Evolutionary conservation across 163 green algal genomes (phyloP).

Genomic region (Scenedesmus sp.): DNA sequence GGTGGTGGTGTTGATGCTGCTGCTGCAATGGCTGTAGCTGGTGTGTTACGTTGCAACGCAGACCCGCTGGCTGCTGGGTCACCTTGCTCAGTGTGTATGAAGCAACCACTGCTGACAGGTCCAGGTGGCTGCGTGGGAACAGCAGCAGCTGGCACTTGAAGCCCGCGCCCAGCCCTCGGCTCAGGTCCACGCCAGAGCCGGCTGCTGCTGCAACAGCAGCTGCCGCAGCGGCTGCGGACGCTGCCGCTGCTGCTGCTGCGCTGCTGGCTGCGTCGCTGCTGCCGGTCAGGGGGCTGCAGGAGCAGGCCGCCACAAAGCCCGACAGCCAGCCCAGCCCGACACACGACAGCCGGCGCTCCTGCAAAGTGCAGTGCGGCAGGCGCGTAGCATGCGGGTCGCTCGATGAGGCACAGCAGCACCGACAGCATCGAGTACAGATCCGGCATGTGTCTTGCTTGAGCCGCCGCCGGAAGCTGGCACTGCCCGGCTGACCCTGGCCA

Average conservation of each 20-base stretch:
- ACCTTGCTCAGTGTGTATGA: conserved; percentile 58
- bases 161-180: background rate
- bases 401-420: background rate
- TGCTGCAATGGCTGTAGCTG: background rate
- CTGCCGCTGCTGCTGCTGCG: conserved; percentile 49
- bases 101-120: conserved; percentile 80
- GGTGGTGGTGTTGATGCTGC: no score
- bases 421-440: background rate
- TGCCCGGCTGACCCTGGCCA: no score
- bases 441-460: no score
- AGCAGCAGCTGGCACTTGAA: conserved; percentile 79
- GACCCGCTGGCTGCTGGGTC: background rate
- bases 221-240: background rate
- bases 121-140: conserved; percentile 86
- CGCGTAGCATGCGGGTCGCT: background rate
- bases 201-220: conserved; percentile 39
- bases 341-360: conserved; percentile 51
- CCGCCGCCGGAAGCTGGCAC: no score
- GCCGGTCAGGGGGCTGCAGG: background rate
- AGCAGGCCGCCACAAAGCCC: conserved; percentile 63
- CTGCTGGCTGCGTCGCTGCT: background rate
- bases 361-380: background rate
- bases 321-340: conserved; percentile 68
- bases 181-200: conserved; percentile 33
- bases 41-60: background rate